Base-by-base conservation (phyloP, 495 filamentous ascomycete genomes). In the Podospora sp. region DNA sequence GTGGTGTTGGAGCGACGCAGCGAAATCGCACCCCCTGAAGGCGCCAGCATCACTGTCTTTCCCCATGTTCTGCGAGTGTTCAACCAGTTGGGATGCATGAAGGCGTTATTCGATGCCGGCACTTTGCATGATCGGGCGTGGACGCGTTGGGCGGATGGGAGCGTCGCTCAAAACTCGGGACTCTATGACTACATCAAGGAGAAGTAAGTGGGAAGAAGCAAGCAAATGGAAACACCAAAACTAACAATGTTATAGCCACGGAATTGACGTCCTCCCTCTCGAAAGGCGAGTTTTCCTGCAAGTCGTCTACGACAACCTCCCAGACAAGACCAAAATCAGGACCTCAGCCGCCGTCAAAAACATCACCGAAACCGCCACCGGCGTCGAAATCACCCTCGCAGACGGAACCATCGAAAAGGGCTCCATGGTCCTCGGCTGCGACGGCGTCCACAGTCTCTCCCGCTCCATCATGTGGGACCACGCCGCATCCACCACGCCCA, bases 1-100 rank as follows among this genome's bases (percentile, higher is more conserved):
- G 65, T 82, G 14, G 66, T 83, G 0, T 68, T 83, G 0, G 81
- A 82, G 60, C 29, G 29, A 33, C 22, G 68, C 25, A 22, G 66
- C 11, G 18, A 1, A 0, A 71, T 77, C 9, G 74, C 71, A 20
- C 77, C 77, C 5, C 66, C 68, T 12, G 50, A 65, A 8, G 81
- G 81, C 11, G 73, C 75, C 7, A 75, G 71, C 14, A 58, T 58
- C 12, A 25, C 55, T 22, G 16, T 58, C 55, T 58, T 5, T 7
- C 21, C 21, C 55, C 20, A 58, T 24, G 55, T 24, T 22, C 21
- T 27, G 21, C 55, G 55, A 3, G 74, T 79, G 24, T 69, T 81
- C 12, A 66, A 72, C 22, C 55, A 58, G 25, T 16, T 58, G 11
- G 55, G 55, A 21, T 58, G 55, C 55, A 25, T 25, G 21, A 26